phyloP scores from a whole-genome alignment of 495 filamentous ascomycete genomes.

The Xylaria palmicola region DNA sequence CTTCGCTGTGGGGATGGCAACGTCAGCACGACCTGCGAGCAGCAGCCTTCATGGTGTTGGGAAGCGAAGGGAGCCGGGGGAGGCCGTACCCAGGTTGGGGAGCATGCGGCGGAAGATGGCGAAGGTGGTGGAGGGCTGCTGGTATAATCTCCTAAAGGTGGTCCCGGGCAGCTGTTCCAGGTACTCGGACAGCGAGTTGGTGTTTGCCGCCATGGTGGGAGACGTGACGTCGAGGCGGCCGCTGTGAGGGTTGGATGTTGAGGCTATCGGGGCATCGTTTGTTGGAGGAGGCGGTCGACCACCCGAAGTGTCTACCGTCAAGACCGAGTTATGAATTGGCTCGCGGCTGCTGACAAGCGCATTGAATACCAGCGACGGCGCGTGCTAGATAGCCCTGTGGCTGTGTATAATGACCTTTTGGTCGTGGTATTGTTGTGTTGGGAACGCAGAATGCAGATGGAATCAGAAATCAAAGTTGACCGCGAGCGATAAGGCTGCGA shows the following conservation, averaged over 20 bases:
- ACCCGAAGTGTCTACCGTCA: neutral
- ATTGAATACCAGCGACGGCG: neutral
- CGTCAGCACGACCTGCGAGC: neutral
- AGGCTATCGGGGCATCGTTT: slow-evolving; percentile 9
- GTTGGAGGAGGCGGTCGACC: slow-evolving; percentile 7
- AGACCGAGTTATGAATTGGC: neutral
- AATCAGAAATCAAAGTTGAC: neutral
- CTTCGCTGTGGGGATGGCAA: slow-evolving; percentile 64
- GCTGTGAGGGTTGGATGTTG: neutral
- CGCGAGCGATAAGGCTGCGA: neutral
- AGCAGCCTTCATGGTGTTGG: neutral
- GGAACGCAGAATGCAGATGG: neutral
- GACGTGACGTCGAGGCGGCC: slow-evolving; percentile 15
- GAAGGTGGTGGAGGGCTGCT: slow-evolving; percentile 90
- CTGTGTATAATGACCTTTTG: neutral
- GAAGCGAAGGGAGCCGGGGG: neutral
- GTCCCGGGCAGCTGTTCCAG: slow-evolving; percentile 85
- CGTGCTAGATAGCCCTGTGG: no score
- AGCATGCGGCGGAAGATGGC: slow-evolving; percentile 98
- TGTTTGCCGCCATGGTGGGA: slow-evolving; percentile 54
- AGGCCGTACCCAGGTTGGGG: slow-evolving; percentile 72
- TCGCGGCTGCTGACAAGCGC: neutral
- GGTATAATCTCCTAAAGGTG: slow-evolving; percentile 86
- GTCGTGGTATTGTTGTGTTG: neutral
- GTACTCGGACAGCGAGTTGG: slow-evolving; percentile 67